phyloP scores from a whole-genome alignment of 2,329 filamentous ascomycete species.

The Apiospora aurea region DNA sequence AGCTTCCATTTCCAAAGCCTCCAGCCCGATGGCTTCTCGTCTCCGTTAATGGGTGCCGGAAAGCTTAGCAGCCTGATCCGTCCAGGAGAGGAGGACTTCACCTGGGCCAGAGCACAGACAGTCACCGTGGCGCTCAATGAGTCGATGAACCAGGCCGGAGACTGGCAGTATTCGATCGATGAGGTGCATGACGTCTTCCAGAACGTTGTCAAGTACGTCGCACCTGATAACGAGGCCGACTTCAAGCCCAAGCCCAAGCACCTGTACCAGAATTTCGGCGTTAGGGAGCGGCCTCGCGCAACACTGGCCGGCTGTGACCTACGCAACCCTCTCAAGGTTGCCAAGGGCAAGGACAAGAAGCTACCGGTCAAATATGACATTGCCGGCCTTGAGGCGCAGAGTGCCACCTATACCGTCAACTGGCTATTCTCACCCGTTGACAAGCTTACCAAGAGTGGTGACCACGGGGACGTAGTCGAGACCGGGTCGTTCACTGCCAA shows the following conservation, averaged over 20 bases:
- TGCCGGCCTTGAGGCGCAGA: constrained; percentile 62
- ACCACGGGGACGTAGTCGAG: constrained; percentile 68
- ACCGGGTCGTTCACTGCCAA: constrained; percentile 67
- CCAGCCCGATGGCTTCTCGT: constrained; percentile 85
- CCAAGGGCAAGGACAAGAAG: constrained; percentile 71
- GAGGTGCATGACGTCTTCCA: constrained; percentile 92
- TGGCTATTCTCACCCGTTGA: constrained; percentile 85
- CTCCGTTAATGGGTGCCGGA: constrained; percentile 73
- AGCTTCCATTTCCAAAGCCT: constrained; percentile 93
- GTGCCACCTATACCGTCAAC: constrained; percentile 74
- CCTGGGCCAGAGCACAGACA: constrained; percentile 80
- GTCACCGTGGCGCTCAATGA: constrained; percentile 89
- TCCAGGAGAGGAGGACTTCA: constrained; percentile 69
- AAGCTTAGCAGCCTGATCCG: constrained; percentile 64
- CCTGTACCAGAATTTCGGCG: constrained; percentile 79
- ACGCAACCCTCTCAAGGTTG: constrained; percentile 81
- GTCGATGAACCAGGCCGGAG: constrained; percentile 78
- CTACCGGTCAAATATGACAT: constrained; percentile 77
- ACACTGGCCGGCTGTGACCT: constrained; percentile 78
- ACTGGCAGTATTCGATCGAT: constrained; percentile 90
- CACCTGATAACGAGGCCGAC: constrained; percentile 72
- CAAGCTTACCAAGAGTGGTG: constrained; percentile 71
- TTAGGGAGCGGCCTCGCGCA: constrained; percentile 84
- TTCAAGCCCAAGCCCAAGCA: constrained; percentile 64
- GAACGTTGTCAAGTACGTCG: constrained; percentile 80